Base-by-base conservation (phyloP, 1,284 basidiomycete species). In the Leccinum solheimii region DNA sequence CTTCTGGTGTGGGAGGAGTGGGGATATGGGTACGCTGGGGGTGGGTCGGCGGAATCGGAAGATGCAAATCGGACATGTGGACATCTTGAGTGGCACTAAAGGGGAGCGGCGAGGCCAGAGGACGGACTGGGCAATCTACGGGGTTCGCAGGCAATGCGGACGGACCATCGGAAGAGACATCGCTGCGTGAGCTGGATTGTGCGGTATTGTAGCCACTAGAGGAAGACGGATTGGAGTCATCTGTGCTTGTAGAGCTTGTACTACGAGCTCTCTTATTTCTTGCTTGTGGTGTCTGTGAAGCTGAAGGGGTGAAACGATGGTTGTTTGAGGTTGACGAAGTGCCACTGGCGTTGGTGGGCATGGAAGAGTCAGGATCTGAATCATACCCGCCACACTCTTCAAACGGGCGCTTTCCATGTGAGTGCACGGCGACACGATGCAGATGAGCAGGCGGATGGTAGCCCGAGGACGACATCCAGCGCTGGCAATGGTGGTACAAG, bases 61-160 rank as follows among this genome's bases (percentile, higher is more conserved):
- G 60, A 71, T 71, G 67, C 72, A 81, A 68, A 55, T 82, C 79
- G 27, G 77, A 67, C 81, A 84, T 83, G 51, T 80, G 80, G 51
- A 81, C 75, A 60, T 83, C 82, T 56, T 81, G 78, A 27, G 60
- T 36, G 23, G 67, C 21, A 14, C 50, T 48, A 58, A 68, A 64
- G 50, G 61, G 50, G 36, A 60, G 27, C n/a, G 61, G 34, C 3
- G 69, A 48, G 36, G 63, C 23, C 5, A 60, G 54, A 19, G 73
- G 43, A 7, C 55, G 60, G 10, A 61, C 50, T 55, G 63, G 62
- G 40, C 63, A 72, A 56, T 71, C 63, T 62, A 63, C 23, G 13
- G 57, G 45, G 40, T 48, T 68, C 36, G 48, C 16, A 53, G 62
- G 32, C 49, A 56, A 27, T 2, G 59, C 43, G 43, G 69, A 64